Percentiles rank a stretch among this genome's conserved stretches.
Evolutionary conservation across 495 filamentous ascomycete species (phyloP).

Genomic region (Tuber borchii): DNA sequence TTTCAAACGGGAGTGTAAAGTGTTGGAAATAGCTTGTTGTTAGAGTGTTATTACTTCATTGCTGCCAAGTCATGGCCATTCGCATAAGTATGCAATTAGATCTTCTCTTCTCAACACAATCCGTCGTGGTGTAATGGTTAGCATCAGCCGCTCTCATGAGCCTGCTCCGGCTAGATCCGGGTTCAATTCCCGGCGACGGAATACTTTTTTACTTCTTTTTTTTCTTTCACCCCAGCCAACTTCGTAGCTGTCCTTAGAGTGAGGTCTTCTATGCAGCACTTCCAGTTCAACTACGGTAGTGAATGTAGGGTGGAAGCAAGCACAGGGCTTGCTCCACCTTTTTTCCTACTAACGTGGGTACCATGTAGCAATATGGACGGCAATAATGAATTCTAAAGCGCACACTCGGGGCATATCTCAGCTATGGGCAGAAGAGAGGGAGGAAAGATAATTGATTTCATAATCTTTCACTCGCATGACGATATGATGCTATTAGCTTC

Average conservation of each 20-base stretch:
- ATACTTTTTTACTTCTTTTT: neutral
- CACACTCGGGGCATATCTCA: neutral
- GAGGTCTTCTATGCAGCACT: neutral
- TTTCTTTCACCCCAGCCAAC: neutral
- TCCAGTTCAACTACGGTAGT: neutral
- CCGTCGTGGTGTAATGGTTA: slow-evolving; percentile 36
- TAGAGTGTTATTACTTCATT: no score
- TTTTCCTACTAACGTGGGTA: no score
- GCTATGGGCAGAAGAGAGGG: neutral
- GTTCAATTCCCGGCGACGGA: slow-evolving; percentile 37
- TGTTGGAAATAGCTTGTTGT: no score
- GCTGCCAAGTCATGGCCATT: neutral
- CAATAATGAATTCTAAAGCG: neutral
- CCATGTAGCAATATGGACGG: neutral
- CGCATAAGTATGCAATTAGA: neutral
- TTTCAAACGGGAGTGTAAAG: no score
- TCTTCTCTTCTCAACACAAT: neutral
- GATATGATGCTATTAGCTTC: neutral
- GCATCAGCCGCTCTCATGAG: slow-evolving; percentile 35
- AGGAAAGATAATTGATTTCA: neutral
- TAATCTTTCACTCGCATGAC: neutral
- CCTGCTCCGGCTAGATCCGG: slow-evolving; percentile 31
- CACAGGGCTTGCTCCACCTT: neutral
- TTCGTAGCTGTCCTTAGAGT: neutral
- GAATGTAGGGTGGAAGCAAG: neutral